Base-by-base conservation (phyloP, 2,329 filamentous ascomycete species). In the Sclerotiophoma versabilis region DNA sequence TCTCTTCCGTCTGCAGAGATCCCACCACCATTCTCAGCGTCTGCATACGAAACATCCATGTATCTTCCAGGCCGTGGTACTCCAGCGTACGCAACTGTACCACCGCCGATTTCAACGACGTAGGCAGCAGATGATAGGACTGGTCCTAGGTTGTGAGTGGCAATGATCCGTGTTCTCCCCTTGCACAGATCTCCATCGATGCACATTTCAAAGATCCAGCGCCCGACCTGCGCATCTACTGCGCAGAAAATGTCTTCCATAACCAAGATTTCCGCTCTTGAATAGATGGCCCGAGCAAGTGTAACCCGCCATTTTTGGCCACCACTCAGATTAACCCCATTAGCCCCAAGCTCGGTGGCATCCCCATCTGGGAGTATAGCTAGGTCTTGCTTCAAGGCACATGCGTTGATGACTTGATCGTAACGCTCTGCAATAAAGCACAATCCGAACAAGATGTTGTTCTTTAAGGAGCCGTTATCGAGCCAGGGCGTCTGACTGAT, bases 101-200 rank as follows among this genome's bases (percentile, higher is more conserved):
- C 91, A 48, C 91, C 84, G 17, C 85, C 87, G 2, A 95, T 82
- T 57, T 91, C 84, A 4, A 93, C 87, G 6, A 90, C 80, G 62
- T 90, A 93, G 64, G 89, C 89, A 6, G 91, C 86, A 66, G 84
- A 84, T 11, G 88, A 80, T 52, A 90, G 81, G 59, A 87, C 89
- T 1, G 93, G 80, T 3, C 84, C 84, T 17, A 92, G 87, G 64
- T 93, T 90, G 67, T 95, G 91, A 0, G 91, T 95, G 22, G 92
- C 91, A 4, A 95, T 77, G 41, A 95, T 90, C 25, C 90, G 80
- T 1, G 91, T 95, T 49, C 91, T 80, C 57, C 62, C 32, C 48
- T 58, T 20, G 49, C 58, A 10, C 52, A 58, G 15, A 50, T 66
- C 25, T 55, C 58, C 22, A 60, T 58, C 22, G 26, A 56, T 34